phyloP scores from a whole-genome alignment of 2,329 filamentous ascomycete genomes.

The Lasiodiplodia citricola region DNA sequence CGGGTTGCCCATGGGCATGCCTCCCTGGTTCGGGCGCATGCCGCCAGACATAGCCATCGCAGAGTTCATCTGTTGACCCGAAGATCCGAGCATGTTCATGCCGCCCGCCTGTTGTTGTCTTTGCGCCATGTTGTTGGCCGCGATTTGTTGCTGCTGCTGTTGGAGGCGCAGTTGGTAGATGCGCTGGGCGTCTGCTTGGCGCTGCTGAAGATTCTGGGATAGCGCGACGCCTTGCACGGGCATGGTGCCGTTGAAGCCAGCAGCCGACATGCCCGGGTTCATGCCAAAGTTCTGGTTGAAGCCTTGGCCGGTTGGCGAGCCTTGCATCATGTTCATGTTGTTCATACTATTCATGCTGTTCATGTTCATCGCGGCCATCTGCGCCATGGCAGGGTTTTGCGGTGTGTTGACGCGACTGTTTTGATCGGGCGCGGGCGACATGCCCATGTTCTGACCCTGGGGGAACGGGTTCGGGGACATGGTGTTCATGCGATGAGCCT shows the following conservation, averaged over 20 bases:
- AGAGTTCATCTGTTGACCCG: constrained; percentile 36
- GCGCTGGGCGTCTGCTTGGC: constrained; percentile 70
- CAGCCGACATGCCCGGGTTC: constrained; percentile 33
- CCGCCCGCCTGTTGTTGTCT: constrained; percentile 44
- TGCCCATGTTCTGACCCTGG: constrained; percentile 73
- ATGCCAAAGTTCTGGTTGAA: constrained; percentile 48
- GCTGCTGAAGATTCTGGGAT: constrained; percentile 55
- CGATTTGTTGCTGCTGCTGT: constrained; percentile 69
- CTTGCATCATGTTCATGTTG: constrained; percentile 39
- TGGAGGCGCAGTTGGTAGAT: constrained; percentile 88
- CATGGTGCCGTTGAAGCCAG: constrained; percentile 51
- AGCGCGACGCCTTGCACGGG: constrained; percentile 53
- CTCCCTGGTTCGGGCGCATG: constrained; percentile 27
- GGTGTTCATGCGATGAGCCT: constrained; percentile 76
- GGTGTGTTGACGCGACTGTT: constrained; percentile 66
- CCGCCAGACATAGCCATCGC: constrained; percentile 27
- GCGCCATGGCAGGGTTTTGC: constrained; percentile 62
- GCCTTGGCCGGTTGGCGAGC: constrained; percentile 39
- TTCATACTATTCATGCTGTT: constrained; percentile 43
- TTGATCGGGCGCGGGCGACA: constrained; percentile 74
- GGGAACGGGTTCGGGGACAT: constrained; percentile 92
- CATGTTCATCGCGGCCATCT: constrained; percentile 48
- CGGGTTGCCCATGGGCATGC: constrained; percentile 21
- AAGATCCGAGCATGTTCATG: constrained; percentile 39
- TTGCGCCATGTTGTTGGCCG: constrained; percentile 46